Base-by-base conservation (phyloP, 2,329 filamentous ascomycete species). In the Penicillium janthinellum region DNA sequence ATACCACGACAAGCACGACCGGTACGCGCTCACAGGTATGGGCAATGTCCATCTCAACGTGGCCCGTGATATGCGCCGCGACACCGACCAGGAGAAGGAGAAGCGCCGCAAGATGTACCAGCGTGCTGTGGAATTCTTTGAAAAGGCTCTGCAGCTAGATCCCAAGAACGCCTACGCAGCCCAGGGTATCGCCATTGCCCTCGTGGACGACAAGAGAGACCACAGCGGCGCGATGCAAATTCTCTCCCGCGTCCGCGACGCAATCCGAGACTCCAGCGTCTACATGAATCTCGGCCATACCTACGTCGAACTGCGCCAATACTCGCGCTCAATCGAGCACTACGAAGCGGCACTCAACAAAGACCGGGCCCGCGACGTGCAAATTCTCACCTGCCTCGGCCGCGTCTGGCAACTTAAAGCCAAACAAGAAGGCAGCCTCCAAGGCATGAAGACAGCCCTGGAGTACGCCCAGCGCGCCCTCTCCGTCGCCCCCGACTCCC, bases 11-110 rank as follows among this genome's bases (percentile, higher is more conserved):
- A 99, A 98, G 82, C 95, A 99, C 73, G 95, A 99, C 74, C 86
- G 92, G n/a, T 99, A 99, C 75, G 92, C 95, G 4, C 82, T 99
- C 31, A 93, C 96, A 28, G 94, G 91, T 14, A 98, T 99, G 94
- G 95, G 95, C 44, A 99, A 99, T 73, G 81, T 99, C n/a, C 89
- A 94, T 67, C 84, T 99, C 42, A 82, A 89, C 66, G 88, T 91
- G 62, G 95, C 95, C 10, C 88, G 95, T 67, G 96, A 99, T 75
- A 97, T 98, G 92, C 90, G 91, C 34, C 88, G 93, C 53, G 91
- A 95, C 62, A 90, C 90, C 0, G 95, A 98, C 8, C 84, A 88
- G 60, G 94, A 99, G 61, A 96, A 91, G 77, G 90, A 96, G 70
- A 96, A 96, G 80, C 88, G 93, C 55, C 90, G 89, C 58, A 90